These are phyloP conservation scores for Rutidosis leptorrhynchoides DNA, from an alignment of 129 eudicot genomes.

Conservation along the genomic window DNA sequence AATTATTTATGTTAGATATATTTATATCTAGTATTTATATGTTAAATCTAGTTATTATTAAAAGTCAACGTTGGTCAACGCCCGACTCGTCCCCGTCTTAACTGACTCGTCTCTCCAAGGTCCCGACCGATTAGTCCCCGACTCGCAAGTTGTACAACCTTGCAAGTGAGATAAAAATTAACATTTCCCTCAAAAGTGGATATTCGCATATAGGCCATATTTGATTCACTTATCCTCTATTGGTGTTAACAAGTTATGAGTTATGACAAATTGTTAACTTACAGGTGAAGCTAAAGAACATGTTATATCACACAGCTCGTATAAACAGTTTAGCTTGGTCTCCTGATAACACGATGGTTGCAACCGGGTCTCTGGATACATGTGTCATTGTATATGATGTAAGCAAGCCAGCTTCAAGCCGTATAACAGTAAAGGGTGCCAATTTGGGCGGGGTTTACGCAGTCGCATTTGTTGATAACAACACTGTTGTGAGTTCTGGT, in stretches of 20 bases:
- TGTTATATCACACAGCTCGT: slow-evolving; percentile 85
- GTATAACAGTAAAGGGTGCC: slow-evolving; percentile 85
- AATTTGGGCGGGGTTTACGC: slow-evolving; percentile 96
- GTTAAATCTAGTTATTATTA: too few species aligned
- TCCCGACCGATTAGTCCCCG: too few species aligned
- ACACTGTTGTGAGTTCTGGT: slow-evolving; percentile 72
- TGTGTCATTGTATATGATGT: slow-evolving; percentile 80
- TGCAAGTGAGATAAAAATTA: too few species aligned
- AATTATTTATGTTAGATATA: too few species aligned
- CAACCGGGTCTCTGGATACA: slow-evolving; percentile 95
- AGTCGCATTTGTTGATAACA: slow-evolving; percentile 65
- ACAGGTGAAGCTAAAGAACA: slow-evolving; percentile 92
- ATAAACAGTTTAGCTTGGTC: slow-evolving; percentile 96
- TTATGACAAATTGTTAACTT: slow-evolving; percentile 1
- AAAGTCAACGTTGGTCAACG: too few species aligned
- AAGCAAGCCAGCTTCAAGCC: slow-evolving; percentile 70
- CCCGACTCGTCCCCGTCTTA: too few species aligned
- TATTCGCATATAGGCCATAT: background rate
- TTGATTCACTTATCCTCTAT: background rate
- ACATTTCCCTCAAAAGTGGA: background rate
- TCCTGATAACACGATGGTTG: slow-evolving; percentile 83
- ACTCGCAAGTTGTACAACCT: too few species aligned
- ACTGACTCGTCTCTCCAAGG: too few species aligned
- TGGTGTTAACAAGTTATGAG: slow-evolving; percentile 17
- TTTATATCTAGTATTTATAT: too few species aligned